Evolutionary conservation across 1,139 yeast genomes (phyloP).

Genomic region (Taphrina communis): DNA sequence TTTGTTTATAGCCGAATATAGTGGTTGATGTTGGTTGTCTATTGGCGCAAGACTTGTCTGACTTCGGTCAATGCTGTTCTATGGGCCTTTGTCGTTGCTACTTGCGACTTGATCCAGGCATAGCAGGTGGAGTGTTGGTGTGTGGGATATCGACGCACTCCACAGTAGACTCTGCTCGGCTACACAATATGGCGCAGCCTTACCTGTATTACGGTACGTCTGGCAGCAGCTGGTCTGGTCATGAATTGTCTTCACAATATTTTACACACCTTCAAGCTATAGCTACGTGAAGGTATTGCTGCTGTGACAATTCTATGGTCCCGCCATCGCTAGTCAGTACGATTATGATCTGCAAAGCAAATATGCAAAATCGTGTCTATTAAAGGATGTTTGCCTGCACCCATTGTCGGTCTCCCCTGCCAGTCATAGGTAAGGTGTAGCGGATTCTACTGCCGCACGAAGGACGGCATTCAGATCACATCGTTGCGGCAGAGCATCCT

Average conservation of each 20-base stretch:
- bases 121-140: background rate
- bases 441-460: too few species aligned
- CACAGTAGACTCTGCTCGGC: conserved; percentile 6
- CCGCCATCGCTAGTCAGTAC: background rate
- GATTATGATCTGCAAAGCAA: background rate
- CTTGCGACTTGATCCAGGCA: background rate
- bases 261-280: background rate
- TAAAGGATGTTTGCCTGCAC: too few species aligned
- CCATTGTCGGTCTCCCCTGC: too few species aligned
- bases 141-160: background rate
- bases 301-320: background rate
- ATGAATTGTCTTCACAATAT: background rate
- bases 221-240: background rate
- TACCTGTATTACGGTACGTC: background rate
- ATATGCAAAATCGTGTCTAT: too few species aligned
- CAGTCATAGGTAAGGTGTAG: too few species aligned
- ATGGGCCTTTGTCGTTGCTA: background rate
- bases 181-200: background rate
- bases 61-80: background rate
- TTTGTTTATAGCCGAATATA: background rate
- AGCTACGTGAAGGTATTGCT: background rate
- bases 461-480: background rate
- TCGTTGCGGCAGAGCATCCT: background rate
- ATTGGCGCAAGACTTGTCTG: too few species aligned
- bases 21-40: background rate